Conservation (phyloP, 169 alveolate genomes). For the Eimeria sp. region DNA sequence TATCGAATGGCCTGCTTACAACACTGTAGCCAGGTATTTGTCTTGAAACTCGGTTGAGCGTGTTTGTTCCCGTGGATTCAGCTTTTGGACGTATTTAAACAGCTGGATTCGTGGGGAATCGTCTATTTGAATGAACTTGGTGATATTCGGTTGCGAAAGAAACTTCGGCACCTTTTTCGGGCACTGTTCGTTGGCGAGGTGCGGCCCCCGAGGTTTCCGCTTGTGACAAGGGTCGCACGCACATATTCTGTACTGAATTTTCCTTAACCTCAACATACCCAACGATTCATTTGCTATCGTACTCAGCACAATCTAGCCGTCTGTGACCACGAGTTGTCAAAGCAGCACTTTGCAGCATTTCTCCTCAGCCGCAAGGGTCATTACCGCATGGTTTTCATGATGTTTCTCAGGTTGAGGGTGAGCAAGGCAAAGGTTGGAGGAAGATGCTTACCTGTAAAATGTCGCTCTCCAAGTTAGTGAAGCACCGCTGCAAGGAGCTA, state of each 20-base stretch:
- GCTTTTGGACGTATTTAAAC: constrained; percentile 66
- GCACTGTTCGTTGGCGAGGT: constrained; percentile 74
- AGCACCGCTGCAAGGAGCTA: constrained; percentile 61
- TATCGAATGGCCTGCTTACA: not conserved
- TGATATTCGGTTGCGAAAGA: constrained; percentile 77
- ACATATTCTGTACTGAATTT: not conserved
- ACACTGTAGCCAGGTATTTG: not conserved
- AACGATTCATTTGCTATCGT: not conserved
- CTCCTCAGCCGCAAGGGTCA: not conserved
- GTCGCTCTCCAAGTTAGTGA: constrained; percentile 56
- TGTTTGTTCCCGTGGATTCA: not conserved
- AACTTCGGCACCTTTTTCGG: constrained; percentile 80
- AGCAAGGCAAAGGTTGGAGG: constrained; percentile 65
- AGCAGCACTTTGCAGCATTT: not conserved
- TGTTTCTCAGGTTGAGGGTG: constrained; percentile 59
- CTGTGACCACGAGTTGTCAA: not conserved
- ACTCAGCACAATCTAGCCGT: not conserved
- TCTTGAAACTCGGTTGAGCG: not conserved
- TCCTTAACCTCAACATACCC: not conserved
- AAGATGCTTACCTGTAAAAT: constrained; percentile 32
- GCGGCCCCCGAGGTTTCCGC: not conserved
- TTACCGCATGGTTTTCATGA: not conserved
- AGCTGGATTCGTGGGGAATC: constrained; percentile 70
- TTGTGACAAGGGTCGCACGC: not conserved
- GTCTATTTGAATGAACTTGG: constrained; percentile 74